Percentiles rank a stretch among this genome's conserved stretches.
Evolutionary conservation across 2,329 filamentous ascomycete species (phyloP).

Genomic region (Aspergillus nomiae): DNA sequence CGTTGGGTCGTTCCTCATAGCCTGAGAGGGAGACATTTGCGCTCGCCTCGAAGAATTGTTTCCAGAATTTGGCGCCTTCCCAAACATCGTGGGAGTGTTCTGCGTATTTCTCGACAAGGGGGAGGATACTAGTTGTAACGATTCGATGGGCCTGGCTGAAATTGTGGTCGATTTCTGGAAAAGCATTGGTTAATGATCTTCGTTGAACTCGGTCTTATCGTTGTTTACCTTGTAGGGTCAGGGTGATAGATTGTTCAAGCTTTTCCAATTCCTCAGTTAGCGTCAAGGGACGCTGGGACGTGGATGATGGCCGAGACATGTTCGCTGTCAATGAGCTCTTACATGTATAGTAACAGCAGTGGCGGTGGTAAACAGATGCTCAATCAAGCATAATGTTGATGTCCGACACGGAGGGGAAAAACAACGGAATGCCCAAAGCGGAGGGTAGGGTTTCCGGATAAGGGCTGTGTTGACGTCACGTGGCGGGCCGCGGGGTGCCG

Average conservation of each 20-base stretch:
- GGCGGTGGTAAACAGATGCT: neutral
- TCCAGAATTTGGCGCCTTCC: slow-evolving; percentile 99
- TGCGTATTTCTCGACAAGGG: slow-evolving; percentile 91
- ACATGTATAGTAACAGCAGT: neutral
- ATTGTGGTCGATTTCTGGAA: slow-evolving; percentile 94
- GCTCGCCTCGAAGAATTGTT: slow-evolving; percentile 98
- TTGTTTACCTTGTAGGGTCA: slow-evolving; percentile 80
- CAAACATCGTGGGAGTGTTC: slow-evolving; percentile 92
- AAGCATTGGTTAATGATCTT: slow-evolving; percentile 10
- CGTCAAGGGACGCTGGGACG: slow-evolving; percentile 63
- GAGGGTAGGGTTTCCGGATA: slow-evolving; percentile 38
- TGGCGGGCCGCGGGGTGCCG: slow-evolving; percentile 24
- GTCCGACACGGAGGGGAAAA: slow-evolving; percentile 30
- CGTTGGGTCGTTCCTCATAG: slow-evolving; percentile 75
- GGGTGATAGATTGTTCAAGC: slow-evolving; percentile 92
- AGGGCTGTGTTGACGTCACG: slow-evolving; percentile 33
- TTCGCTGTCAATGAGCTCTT: slow-evolving; percentile 1
- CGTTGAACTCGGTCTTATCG: slow-evolving; percentile 9
- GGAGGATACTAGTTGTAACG: slow-evolving; percentile 89
- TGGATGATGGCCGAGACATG: slow-evolving; percentile 55
- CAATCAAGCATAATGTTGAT: slow-evolving; percentile 16
- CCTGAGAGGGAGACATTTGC: slow-evolving; percentile 95
- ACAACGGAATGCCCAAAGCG: slow-evolving; percentile 30
- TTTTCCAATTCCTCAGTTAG: slow-evolving; percentile 95
- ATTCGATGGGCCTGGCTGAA: slow-evolving; percentile 97